Base-by-base conservation (phyloP, 164 flowering plant genomes). In the Annona squamosa region DNA sequence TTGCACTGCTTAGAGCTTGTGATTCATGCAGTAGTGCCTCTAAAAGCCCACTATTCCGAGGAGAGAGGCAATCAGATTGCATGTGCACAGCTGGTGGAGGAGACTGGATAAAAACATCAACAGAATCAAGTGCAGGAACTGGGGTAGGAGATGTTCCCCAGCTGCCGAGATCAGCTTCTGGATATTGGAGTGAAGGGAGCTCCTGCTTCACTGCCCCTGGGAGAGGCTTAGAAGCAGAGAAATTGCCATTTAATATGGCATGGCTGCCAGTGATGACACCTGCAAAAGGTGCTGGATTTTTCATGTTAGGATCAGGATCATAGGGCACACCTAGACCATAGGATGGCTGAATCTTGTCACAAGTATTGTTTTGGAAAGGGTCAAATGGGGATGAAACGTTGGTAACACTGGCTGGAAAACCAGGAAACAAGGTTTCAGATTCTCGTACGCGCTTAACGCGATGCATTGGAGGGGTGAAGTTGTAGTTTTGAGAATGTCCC, bases 181-280 rank as follows among this genome's bases (percentile, higher is more conserved):
- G 73, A 89, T 87, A 89, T 95, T 95, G 99, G 98, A 95, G 87
- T 93, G 99, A 95, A 95, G 99, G 99, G 98, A 95, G 99, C 96
- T 95, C 99, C 90, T 75, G 74, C 94, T 94, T 95, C 93, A 86
- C 76, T 74, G 89, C 82, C 90, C 77, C 89, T 3, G 73, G 56
- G 67, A 75, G 43, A 81, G 91, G 89, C 89, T 86, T 84, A 68
- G 97, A 92, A 89, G 97, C 78, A 87, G 98, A 89, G 86, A 84
- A 81, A 76, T 85, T 89, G 89, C 94, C 91, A 89, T 89, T 86
- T 83, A 84, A 64, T 78, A 82, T 72, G 90, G 97, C 84, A 86
- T 88, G 97, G 90, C 92, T 78, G 79, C 89, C 97, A 68, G 77
- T 77, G 63, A 69, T 61, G 57, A 70, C 80, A 75, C 73, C 63